These are phyloP conservation scores for Rhazya stricta DNA, from an alignment of 257 asterid genomes.

Conservation along the genomic window DNA sequence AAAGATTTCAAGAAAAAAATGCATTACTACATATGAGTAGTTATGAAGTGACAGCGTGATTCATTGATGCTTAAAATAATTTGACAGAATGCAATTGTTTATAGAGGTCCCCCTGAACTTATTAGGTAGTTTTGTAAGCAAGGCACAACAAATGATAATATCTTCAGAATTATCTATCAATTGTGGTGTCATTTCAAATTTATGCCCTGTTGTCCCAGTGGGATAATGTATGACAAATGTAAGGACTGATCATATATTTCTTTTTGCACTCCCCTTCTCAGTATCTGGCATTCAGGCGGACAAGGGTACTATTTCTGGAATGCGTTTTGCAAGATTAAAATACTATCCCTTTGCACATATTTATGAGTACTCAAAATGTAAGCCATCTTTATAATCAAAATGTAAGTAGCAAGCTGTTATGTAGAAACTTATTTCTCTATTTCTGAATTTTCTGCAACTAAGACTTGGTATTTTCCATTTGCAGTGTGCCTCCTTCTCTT, in stretches of 20 bases:
- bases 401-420: constrained; percentile 35
- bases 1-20: not conserved
- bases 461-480: constrained; percentile 17
- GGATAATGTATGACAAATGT: not conserved
- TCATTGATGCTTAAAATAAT: not conserved
- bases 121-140: not conserved
- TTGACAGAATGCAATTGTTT: not conserved
- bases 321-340: constrained; percentile 33
- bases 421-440: constrained; percentile 12
- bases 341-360: constrained; percentile 60
- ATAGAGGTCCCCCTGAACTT: too few species aligned
- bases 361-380: constrained; percentile 87
- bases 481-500: constrained; percentile 76
- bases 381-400: constrained; percentile 46
- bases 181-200: not conserved
- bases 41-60: not conserved
- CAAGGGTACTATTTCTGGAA: constrained; percentile 57
- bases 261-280: constrained; percentile 15
- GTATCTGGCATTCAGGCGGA: constrained; percentile 47
- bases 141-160: not conserved
- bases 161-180: not conserved
- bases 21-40: not conserved
- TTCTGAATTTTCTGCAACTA: constrained; percentile 20
- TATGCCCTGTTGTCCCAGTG: not conserved
- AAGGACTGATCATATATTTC: not conserved